These are phyloP conservation scores for Umbelopsis sp. DNA, from an alignment of 371 early-diverging fungal species.

Conservation along the genomic window DNA sequence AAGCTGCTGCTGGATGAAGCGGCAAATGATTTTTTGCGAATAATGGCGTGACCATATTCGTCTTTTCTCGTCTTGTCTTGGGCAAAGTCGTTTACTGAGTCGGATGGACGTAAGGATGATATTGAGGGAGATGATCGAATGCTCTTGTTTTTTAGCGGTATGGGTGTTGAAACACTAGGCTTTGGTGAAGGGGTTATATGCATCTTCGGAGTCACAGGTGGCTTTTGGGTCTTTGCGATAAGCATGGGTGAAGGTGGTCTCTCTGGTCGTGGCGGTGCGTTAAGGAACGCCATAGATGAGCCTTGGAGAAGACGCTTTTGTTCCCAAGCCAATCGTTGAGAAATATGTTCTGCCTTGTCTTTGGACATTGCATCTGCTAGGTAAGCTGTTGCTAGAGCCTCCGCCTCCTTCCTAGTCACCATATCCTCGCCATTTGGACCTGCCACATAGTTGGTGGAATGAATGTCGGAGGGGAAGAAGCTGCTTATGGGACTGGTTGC, in stretches of 20 bases:
- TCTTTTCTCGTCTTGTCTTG: background rate
- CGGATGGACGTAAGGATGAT: background rate
- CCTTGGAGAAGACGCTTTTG: background rate
- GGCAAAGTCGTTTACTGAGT: background rate
- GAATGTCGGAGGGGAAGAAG: conserved; percentile 3
- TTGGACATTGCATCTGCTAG: conserved; percentile 21
- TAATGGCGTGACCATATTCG: background rate
- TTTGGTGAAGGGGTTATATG: background rate
- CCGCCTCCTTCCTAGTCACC: conserved; percentile 21
- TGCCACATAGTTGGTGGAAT: background rate
- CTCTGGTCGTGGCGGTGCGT: conserved; percentile 10
- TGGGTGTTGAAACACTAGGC: conserved; percentile 2
- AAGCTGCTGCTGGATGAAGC: conserved; percentile 3
- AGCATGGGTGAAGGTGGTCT: conserved; percentile 14
- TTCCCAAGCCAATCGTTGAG: conserved; percentile 12
- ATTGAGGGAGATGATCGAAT: conserved; percentile 1
- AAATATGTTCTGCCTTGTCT: conserved; percentile 11
- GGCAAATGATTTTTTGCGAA: conserved; percentile 13
- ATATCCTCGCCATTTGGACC: conserved; percentile 16
- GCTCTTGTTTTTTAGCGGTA: background rate
- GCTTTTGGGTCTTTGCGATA: conserved; percentile 2
- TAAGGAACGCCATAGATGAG: conserved; percentile 11
- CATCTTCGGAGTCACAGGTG: background rate
- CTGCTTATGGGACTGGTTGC: conserved; percentile 3
- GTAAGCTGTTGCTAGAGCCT: conserved; percentile 18